These are phyloP conservation scores for Termitomyces sp. DNA, from an alignment of 1,284 basidiomycete species.

Conservation along the genomic window DNA sequence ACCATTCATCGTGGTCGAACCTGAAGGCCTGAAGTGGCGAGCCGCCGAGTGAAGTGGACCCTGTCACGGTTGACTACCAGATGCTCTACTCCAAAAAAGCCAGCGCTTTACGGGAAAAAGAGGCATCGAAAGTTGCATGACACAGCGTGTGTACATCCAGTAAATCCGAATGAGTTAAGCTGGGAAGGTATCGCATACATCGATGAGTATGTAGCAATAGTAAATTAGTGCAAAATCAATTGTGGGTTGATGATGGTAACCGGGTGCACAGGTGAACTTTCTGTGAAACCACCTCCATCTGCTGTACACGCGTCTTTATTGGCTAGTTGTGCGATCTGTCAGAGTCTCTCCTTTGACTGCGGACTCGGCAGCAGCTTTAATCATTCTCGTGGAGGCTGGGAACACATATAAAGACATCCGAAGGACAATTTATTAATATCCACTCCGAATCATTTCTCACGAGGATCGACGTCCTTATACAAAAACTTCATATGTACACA, in stretches of 20 bases:
- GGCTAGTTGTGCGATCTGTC: neutral
- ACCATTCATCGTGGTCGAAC: constrained; percentile 17
- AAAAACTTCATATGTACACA: neutral
- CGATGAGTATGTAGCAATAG: neutral
- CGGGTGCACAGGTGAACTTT: too few species aligned
- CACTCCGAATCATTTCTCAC: neutral
- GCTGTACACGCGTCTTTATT: neutral
- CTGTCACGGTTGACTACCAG: constrained; percentile 10
- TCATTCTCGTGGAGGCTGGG: neutral
- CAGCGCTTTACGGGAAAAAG: neutral
- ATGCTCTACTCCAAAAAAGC: neutral
- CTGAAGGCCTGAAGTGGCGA: constrained; percentile 25
- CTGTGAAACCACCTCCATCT: neutral
- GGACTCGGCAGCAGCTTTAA: neutral
- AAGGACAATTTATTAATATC: neutral
- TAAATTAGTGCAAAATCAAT: neutral
- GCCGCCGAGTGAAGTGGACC: constrained; percentile 18
- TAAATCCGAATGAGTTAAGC: neutral
- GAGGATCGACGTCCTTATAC: neutral
- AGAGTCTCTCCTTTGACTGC: neutral
- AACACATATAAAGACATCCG: neutral
- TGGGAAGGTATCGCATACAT: neutral
- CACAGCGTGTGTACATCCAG: neutral
- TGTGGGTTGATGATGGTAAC: neutral
- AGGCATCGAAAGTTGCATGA: neutral